Evolutionary conservation across 345 rosid genomes (phyloP).

Genomic region (Populus davidiana): DNA sequence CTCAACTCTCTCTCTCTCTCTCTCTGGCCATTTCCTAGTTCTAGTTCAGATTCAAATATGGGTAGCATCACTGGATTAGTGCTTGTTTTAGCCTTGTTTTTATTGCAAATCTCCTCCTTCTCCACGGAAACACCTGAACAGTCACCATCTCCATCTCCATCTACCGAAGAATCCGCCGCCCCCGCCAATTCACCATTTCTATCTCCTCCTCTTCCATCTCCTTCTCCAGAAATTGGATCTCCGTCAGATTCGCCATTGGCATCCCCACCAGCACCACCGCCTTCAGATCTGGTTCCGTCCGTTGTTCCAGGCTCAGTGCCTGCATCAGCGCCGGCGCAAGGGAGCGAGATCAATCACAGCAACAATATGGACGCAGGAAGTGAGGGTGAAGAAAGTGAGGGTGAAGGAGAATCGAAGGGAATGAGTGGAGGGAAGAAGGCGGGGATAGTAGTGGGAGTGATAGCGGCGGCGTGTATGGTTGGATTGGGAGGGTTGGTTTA

Average conservation of each 20-base stretch:
- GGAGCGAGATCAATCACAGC: constrained; percentile 33
- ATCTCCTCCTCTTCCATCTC: constrained; percentile 21
- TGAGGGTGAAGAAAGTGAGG: no score
- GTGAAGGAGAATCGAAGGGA: constrained; percentile 21
- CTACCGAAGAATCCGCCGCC: not conserved
- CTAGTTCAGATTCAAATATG: not conserved
- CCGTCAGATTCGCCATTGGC: constrained; percentile 18
- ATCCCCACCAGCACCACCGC: constrained; percentile 31
- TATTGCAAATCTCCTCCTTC: not conserved
- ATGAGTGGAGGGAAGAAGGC: constrained; percentile 58
- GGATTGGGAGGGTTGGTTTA: constrained; percentile 49
- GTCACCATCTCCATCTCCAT: constrained; percentile 2
- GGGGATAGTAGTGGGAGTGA: constrained; percentile 50
- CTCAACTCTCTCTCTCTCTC: not conserved
- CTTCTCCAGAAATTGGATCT: constrained; percentile 15
- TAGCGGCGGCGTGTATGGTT: constrained; percentile 45
- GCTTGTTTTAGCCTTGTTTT: not conserved
- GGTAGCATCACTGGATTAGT: not conserved
- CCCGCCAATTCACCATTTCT: not conserved
- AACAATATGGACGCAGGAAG: constrained; percentile 23
- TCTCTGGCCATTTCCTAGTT: not conserved
- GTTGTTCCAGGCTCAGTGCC: constrained; percentile 26
- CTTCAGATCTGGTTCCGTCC: constrained; percentile 24
- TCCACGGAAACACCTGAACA: constrained; percentile 18
- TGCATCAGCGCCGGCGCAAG: constrained; percentile 22